Conservation (phyloP, 805 yeast genomes). For the Candida oleophila region DNA sequence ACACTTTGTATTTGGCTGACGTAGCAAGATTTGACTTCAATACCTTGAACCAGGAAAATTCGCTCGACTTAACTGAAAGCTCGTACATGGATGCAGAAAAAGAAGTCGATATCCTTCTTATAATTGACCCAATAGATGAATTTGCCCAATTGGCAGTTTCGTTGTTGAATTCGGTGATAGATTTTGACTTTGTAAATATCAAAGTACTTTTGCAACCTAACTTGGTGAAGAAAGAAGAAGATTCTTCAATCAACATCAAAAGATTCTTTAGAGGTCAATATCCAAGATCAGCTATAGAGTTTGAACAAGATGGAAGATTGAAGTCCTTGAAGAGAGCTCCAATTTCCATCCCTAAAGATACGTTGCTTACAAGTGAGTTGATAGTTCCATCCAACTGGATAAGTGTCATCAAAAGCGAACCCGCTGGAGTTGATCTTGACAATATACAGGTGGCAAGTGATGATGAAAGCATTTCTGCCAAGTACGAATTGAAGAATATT, state of each 20-base stretch:
- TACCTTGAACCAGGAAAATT: constrained; percentile 24
- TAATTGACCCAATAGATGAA: constrained; percentile 74
- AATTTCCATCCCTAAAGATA: constrained; percentile 47
- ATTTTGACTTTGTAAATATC: constrained; percentile 50
- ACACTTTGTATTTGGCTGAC: constrained; percentile 37
- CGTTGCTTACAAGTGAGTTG: constrained; percentile 53
- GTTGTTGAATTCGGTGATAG: constrained; percentile 37
- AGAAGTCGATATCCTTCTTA: constrained; percentile 54
- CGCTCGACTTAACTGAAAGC: constrained; percentile 22
- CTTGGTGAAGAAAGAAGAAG: constrained; percentile 29
- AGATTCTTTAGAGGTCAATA: constrained; percentile 57
- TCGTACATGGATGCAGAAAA: constrained; percentile 7
- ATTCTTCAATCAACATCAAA: constrained; percentile 39
- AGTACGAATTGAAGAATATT: constrained; percentile 51
- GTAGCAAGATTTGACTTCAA: constrained; percentile 49
- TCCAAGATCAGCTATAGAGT: constrained; percentile 29
- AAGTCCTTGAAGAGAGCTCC: constrained; percentile 32
- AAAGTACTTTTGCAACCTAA: constrained; percentile 61
- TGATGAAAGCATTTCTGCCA: constrained; percentile 41
- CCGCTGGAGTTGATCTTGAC: constrained; percentile 52
- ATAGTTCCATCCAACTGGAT: constrained; percentile 70
- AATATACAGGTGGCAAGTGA: constrained; percentile 48
- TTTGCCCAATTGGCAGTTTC: constrained; percentile 61
- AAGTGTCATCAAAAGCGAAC: constrained; percentile 49
- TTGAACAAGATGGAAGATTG: constrained; percentile 24